Base-by-base conservation (phyloP, 768 basidiomycete species). In the Lentinula sp. region DNA sequence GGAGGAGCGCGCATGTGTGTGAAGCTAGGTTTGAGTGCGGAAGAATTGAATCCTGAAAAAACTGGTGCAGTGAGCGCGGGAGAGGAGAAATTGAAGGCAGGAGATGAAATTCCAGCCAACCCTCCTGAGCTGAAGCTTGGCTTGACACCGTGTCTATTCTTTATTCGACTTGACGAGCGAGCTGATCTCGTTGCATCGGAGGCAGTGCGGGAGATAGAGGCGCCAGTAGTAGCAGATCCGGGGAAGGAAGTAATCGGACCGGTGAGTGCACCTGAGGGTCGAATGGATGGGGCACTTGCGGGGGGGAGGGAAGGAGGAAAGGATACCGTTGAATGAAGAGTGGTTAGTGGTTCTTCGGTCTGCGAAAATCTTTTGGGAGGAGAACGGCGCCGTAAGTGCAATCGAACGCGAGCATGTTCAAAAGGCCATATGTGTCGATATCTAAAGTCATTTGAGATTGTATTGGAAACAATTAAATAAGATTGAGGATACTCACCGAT, bases 381-480 rank as follows among this genome's bases (percentile, higher is more conserved):
- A 31, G 59, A 42, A 52, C 21, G 37, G n/a, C 61, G 59, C 51
- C 58, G 59, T 40, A 57, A 70, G 60, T 80, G 76, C 57, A 98
- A 77, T 51, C 88, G 81, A 4, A 98, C 95, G 42, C 96, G 87
- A 21, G 95, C 89, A 68, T 95, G 93, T 69, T 96, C 95, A 65
- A 95, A 98, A 0, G 96, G 96, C 93, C 95, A 98, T 61, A 98
- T 97, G 70, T 98, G 90, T 62, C 89, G 88, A 75, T 97, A 98
- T 63, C 93, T 62, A 28, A 35, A 8, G 10, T 10, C 16, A 3
- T 21, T 23, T 42, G 39, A 55, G 56, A 9, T 6, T 21, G 2
- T 6, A 32, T 28, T 10, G 15, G 13, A 5, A n/a, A 15, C n/a
- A 23, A 32, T 21, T 9, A 2, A 53, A 48, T 52, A 32, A 42